Conservation (phyloP, 2,329 filamentous ascomycete species). For the Neofusicoccum cordaticola region DNA sequence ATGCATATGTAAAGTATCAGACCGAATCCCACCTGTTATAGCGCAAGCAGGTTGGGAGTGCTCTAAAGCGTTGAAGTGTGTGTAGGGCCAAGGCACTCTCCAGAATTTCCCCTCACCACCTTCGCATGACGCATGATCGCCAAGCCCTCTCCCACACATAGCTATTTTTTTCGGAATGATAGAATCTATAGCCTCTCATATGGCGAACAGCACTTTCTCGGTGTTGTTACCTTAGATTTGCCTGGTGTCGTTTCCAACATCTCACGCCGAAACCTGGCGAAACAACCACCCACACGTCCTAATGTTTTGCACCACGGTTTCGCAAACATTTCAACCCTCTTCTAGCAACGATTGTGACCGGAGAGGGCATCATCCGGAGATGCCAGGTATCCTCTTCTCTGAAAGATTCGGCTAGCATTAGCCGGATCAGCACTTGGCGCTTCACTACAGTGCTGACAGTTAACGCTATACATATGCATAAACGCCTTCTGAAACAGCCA, state of each 20-base stretch:
- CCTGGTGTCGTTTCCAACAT: not conserved
- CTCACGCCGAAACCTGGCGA: not conserved
- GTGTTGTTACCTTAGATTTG: conserved; percentile 25
- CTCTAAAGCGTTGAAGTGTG: no score
- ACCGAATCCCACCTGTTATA: no score
- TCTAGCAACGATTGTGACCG: not conserved
- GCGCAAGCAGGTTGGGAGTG: no score
- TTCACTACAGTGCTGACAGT: not conserved
- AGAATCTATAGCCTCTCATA: no score
- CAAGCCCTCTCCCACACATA: no score
- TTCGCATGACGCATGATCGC: no score
- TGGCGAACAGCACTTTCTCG: conserved; percentile 38
- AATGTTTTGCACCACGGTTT: not conserved
- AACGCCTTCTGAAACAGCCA: not conserved
- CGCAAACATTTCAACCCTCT: not conserved
- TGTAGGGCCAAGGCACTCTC: no score
- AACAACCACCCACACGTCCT: not conserved
- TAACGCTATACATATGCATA: not conserved
- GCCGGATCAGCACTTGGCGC: not conserved
- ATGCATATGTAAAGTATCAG: no score
- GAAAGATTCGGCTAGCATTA: not conserved
- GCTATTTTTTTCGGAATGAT: no score
- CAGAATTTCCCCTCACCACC: no score
- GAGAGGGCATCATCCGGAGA: not conserved
- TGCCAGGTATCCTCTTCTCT: not conserved